phyloP scores from a whole-genome alignment of 73 alveolate species.

The Paramecium biaurelia region DNA sequence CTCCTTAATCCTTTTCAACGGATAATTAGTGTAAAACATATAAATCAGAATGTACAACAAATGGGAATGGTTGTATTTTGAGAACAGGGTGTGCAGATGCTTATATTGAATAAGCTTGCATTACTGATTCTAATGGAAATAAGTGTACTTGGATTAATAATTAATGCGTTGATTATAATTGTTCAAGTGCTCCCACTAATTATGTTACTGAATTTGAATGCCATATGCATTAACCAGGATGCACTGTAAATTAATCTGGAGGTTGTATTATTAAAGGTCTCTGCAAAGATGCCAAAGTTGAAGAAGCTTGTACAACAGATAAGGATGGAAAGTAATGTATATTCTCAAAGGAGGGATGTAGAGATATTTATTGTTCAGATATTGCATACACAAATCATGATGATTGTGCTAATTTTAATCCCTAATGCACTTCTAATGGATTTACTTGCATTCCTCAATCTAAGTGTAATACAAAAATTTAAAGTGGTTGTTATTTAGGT shows the following conservation, averaged over 20 bases:
- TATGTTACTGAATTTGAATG: slow-evolving; percentile 11
- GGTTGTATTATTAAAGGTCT: slow-evolving; percentile 1
- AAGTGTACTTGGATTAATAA: slow-evolving; percentile 1
- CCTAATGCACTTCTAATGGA: slow-evolving; percentile 11
- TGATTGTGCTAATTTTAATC: not conserved
- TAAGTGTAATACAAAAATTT: not conserved
- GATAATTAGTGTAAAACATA: not conserved
- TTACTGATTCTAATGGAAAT: not conserved
- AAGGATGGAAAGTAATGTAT: not conserved
- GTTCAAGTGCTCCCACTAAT: not conserved
- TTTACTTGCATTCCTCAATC: not conserved
- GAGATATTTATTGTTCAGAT: not conserved
- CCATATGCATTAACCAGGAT: not conserved
- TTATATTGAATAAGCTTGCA: not conserved
- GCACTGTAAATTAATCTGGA: not conserved
- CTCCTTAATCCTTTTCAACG: not conserved
- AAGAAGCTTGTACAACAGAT: slow-evolving; percentile 17
- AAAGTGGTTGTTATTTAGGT: slow-evolving; percentile 12
- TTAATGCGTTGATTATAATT: not conserved
- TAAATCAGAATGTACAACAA: not conserved
- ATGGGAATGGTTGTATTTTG: slow-evolving; percentile 27
- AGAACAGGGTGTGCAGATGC: not conserved
- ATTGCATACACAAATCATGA: not conserved
- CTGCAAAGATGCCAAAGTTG: slow-evolving; percentile 35
- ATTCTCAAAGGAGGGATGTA: not conserved